Conservation (phyloP, 2,329 filamentous ascomycete genomes). For the Colletotrichum salicis region DNA sequence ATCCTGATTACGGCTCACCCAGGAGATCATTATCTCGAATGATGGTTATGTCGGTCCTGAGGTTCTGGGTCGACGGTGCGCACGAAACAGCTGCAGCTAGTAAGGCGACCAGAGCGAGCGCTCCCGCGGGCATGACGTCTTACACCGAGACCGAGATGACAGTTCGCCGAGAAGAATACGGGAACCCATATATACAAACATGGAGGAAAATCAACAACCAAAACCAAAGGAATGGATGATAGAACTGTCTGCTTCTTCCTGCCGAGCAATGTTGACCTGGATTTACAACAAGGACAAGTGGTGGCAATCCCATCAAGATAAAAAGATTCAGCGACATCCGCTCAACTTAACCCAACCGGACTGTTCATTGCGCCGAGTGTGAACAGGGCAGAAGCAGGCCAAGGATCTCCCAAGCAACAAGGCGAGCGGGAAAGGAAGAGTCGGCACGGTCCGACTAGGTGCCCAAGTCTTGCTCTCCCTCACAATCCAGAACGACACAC, state of each 20-base stretch:
- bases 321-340: not conserved
- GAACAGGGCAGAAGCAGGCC: conserved; percentile 9
- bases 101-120: conserved; percentile 33
- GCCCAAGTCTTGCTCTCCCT: not conserved
- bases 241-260: not conserved
- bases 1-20: conserved; percentile 41
- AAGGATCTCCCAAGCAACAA: conserved; percentile 7
- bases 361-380: conserved; percentile 19
- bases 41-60: conserved; percentile 50
- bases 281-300: not conserved
- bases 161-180: conserved; percentile 9
- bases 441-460: conserved; percentile 22
- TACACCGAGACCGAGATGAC: conserved; percentile 20
- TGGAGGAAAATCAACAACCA: not conserved
- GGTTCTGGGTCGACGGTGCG: conserved; percentile 46
- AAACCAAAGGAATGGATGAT: not conserved
- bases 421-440: conserved; percentile 12
- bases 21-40: conserved; percentile 54
- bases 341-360: conserved; percentile 16
- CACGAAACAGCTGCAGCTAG: conserved; percentile 38
- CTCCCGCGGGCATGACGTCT: conserved; percentile 26
- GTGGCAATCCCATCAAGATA: not conserved
- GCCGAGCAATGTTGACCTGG: not conserved
- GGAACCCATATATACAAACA: not conserved
- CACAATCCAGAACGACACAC: not conserved